These are phyloP conservation scores for Madurella mycetomatis DNA, from an alignment of 2,329 filamentous ascomycete genomes.

Conservation along the genomic window DNA sequence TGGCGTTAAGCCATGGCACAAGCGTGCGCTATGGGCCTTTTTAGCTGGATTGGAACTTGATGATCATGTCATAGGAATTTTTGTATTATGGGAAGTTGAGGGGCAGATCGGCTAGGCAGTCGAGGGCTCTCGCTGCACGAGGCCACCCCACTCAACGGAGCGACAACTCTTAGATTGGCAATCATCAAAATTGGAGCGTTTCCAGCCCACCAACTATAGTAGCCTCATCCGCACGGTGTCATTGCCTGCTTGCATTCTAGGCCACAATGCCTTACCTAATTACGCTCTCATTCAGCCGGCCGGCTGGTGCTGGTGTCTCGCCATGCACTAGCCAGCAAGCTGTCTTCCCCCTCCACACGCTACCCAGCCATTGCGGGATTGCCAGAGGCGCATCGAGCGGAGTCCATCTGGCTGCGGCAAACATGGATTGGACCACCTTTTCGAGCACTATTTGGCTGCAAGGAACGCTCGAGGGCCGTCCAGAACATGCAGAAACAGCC, in stretches of 20 bases:
- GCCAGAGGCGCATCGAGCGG: constrained; percentile 11
- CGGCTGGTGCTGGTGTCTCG: background rate
- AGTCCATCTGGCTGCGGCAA: constrained; percentile 1
- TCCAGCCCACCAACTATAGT: constrained; percentile 13
- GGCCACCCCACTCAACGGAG: background rate
- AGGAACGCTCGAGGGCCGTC: background rate
- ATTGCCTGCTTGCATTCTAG: background rate
- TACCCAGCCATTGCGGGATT: constrained; percentile 8
- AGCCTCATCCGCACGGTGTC: background rate
- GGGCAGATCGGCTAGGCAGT: background rate
- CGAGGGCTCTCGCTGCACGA: background rate
- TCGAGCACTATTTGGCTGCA: constrained; percentile 10
- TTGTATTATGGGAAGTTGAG: constrained; percentile 11
- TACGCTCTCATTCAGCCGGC: background rate
- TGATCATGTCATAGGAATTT: constrained; percentile 11
- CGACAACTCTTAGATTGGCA: constrained; percentile 12
- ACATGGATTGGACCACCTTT: constrained; percentile 11
- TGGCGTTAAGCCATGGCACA: constrained; percentile 9
- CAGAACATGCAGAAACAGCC: too few species aligned
- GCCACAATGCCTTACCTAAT: background rate
- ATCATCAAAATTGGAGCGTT: constrained; percentile 17
- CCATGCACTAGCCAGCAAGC: constrained; percentile 4
- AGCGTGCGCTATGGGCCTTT: background rate
- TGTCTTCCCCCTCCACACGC: constrained; percentile 6
- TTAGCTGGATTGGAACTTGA: constrained; percentile 11